Evolutionary conservation across 2,329 filamentous ascomycete species (phyloP).

Genomic region (Aspergillus proliferans): DNA sequence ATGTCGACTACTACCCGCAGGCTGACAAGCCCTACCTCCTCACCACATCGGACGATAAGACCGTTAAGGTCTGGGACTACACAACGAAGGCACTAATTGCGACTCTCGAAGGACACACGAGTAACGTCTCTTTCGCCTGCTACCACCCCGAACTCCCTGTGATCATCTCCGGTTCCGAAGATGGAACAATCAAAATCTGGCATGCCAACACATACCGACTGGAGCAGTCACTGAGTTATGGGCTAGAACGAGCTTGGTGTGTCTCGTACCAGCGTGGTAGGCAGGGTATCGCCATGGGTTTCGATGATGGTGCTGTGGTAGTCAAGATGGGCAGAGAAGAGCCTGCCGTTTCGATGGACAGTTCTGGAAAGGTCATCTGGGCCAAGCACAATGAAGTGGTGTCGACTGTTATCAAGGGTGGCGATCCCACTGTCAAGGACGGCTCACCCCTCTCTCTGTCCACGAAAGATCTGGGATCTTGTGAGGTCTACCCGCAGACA

Average conservation of each 20-base stretch:
- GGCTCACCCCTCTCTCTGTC: slow-evolving; percentile 78
- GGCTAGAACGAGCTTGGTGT: slow-evolving; percentile 94
- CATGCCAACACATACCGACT: slow-evolving; percentile 95
- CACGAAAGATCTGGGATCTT: slow-evolving; percentile 90
- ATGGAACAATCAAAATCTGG: slow-evolving; percentile 97
- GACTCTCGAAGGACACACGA: slow-evolving; percentile 92
- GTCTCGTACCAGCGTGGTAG: slow-evolving; percentile 90
- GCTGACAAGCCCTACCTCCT: slow-evolving; percentile 76
- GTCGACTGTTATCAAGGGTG: slow-evolving; percentile 89
- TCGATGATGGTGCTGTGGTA: slow-evolving; percentile 95
- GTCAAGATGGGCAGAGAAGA: slow-evolving; percentile 97
- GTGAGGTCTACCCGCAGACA: slow-evolving; percentile 93
- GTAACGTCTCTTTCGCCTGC: slow-evolving; percentile 96
- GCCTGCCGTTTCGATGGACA: slow-evolving; percentile 95
- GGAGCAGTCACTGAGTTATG: slow-evolving; percentile 94
- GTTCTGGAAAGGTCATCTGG: slow-evolving; percentile 93
- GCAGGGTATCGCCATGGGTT: slow-evolving; percentile 91
- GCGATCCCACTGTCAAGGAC: slow-evolving; percentile 78
- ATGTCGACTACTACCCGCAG: slow-evolving; percentile 79
- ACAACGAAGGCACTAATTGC: slow-evolving; percentile 96
- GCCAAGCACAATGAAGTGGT: slow-evolving; percentile 92
- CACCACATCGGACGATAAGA: slow-evolving; percentile 92
- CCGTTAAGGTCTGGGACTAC: slow-evolving; percentile 98
- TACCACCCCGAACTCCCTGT: slow-evolving; percentile 96
- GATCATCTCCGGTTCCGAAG: slow-evolving; percentile 96